Evolutionary conservation across 2,329 filamentous ascomycete species (phyloP).

Genomic region (Dendrostoma leiphaemia): DNA sequence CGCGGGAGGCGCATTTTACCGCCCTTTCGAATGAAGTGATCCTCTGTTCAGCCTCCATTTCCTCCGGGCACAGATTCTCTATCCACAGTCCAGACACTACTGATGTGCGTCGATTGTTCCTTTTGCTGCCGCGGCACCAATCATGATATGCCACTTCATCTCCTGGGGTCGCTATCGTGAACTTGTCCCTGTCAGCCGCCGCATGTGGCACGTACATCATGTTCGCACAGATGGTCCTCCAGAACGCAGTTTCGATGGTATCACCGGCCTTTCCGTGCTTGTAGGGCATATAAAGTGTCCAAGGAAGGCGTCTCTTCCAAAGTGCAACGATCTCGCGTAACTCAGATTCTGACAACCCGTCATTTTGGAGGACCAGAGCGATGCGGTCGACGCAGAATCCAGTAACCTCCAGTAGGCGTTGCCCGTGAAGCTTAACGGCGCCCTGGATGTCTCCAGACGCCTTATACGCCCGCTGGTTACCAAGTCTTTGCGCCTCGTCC

Average conservation of each 20-base stretch:
- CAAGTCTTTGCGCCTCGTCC: not conserved
- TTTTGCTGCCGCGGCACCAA: not conserved
- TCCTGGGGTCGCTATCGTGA: not conserved
- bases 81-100: not conserved
- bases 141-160: not conserved
- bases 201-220: too few species aligned
- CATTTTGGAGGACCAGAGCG: not conserved
- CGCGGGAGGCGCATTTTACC: not conserved
- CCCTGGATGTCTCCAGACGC: slow-evolving; percentile 9
- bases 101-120: not conserved
- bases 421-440: not conserved
- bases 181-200: too few species aligned
- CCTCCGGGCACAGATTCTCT: not conserved
- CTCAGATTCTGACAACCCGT: not conserved
- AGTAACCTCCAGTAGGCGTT: not conserved
- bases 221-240: not conserved
- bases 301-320: not conserved
- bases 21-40: not conserved
- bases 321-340: not conserved
- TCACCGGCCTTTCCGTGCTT: not conserved
- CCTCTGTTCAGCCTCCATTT: not conserved
- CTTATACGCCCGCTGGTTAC: not conserved
- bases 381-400: not conserved
- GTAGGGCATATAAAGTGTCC: not conserved
- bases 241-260: not conserved